phyloP scores from a whole-genome alignment of 208 protist species.

The Strigomonas galati region DNA sequence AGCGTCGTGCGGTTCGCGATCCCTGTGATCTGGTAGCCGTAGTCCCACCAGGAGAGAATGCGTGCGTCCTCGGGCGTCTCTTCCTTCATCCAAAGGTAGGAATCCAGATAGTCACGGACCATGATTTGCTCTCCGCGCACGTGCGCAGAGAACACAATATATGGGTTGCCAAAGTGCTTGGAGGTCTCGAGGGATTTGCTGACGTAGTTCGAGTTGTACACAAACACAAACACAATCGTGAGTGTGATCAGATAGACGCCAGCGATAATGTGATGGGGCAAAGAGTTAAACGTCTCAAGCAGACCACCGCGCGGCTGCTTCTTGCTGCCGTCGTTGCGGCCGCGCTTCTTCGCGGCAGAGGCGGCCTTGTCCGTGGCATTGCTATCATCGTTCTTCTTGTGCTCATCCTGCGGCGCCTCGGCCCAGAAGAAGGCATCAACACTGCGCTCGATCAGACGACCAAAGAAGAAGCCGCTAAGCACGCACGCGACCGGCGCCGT shows the following conservation, averaged over 20 bases:
- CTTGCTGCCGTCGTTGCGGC: neutral
- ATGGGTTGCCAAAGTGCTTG: slow-evolving; percentile 19
- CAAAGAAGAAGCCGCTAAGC: slow-evolving; percentile 28
- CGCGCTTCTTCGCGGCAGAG: neutral
- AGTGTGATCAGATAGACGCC: neutral
- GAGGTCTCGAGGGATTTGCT: slow-evolving; percentile 7
- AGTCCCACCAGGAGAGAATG: slow-evolving; percentile 99
- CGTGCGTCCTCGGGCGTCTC: slow-evolving; percentile 94
- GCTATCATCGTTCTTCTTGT: neutral
- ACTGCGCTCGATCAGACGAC: slow-evolving; percentile 16
- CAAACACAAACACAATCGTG: too few relatives aligned
- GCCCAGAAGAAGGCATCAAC: neutral
- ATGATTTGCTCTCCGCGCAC: slow-evolving; percentile 43
- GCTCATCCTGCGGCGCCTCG: neutral
- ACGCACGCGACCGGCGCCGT: slow-evolving; percentile 31
- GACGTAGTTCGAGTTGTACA: slow-evolving; percentile 6
- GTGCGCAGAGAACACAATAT: slow-evolving; percentile 24
- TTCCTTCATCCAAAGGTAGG: slow-evolving; percentile 95
- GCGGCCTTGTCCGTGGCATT: neutral
- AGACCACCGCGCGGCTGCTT: too few relatives aligned
- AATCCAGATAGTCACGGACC: slow-evolving; percentile 97
- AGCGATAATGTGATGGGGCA: too few relatives aligned
- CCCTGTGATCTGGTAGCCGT: slow-evolving; percentile 98
- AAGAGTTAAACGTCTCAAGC: too few relatives aligned
- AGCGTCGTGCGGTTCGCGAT: slow-evolving; percentile 96